Percentiles rank a stretch among this genome's conserved stretches.
phyloP scores from a whole-genome alignment of 75 land plant genomes.

The Cupressus sempervirens region DNA sequence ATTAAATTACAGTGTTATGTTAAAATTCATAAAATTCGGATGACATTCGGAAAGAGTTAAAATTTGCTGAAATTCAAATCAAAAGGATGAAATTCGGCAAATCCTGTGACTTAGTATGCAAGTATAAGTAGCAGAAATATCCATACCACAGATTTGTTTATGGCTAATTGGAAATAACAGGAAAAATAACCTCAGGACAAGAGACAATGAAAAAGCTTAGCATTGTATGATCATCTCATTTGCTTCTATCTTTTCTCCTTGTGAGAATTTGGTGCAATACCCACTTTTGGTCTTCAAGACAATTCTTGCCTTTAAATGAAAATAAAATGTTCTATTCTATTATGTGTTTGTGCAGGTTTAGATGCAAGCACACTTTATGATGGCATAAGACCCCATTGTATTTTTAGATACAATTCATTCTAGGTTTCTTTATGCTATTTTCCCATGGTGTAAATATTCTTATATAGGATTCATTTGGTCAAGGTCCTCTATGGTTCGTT shows the following conservation, averaged over 20 bases:
- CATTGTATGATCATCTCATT: neutral
- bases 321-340: neutral
- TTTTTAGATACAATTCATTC: neutral
- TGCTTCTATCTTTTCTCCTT: neutral
- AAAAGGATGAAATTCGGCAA: too few relatives aligned
- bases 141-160: neutral
- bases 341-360: neutral
- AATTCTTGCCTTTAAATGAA: neutral
- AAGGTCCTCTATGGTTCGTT: neutral
- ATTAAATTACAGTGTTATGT: too few relatives aligned
- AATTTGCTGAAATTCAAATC: too few relatives aligned
- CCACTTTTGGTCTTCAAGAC: neutral
- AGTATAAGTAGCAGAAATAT: neutral
- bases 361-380: neutral
- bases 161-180: neutral
- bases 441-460: neutral
- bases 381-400: neutral
- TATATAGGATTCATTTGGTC: neutral
- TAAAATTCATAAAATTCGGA: too few relatives aligned
- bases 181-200: neutral
- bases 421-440: neutral
- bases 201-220: neutral
- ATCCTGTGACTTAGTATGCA: too few relatives aligned
- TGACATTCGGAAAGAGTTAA: too few relatives aligned
- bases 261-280: neutral